Percentiles rank a stretch among this genome's conserved stretches.
phyloP scores from a whole-genome alignment of 139 green algal genomes.

The Diplosphaera chodatii region DNA sequence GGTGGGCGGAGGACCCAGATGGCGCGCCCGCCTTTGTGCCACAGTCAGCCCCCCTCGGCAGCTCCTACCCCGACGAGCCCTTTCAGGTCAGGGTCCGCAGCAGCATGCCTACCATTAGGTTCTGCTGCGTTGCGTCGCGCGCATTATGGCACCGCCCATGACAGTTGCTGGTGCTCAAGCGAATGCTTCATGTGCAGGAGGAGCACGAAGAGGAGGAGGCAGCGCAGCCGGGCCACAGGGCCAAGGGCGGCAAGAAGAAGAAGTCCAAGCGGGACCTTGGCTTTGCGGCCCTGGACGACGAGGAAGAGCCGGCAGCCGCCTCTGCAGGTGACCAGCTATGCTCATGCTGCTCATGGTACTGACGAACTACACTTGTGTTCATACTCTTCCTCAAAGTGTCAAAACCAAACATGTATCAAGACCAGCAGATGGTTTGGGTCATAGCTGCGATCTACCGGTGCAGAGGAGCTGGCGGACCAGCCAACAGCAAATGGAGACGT shows the following conservation, averaged over 20 bases:
- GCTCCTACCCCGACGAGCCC: constrained; percentile 29
- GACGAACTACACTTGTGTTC: too few relatives aligned
- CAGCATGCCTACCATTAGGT: too few relatives aligned
- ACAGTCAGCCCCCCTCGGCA: constrained; percentile 36
- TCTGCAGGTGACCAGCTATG: not conserved
- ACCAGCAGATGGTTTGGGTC: too few relatives aligned
- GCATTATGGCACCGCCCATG: too few relatives aligned
- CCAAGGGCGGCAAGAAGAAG: constrained; percentile 42
- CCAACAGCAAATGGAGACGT: not conserved
- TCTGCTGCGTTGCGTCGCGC: too few relatives aligned
- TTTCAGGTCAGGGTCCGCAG: constrained; percentile 36
- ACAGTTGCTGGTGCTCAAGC: too few relatives aligned
- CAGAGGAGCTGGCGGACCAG: too few relatives aligned
- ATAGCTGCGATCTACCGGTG: too few relatives aligned
- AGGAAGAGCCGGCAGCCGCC: not conserved
- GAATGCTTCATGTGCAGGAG: too few relatives aligned
- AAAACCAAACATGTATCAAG: too few relatives aligned
- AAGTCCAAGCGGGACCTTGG: constrained; percentile 13
- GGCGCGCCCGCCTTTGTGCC: constrained; percentile 35
- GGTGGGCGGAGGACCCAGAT: constrained; percentile 52
- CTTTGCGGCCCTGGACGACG: constrained; percentile 6
- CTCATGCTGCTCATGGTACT: too few relatives aligned
- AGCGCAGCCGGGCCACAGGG: constrained; percentile 15
- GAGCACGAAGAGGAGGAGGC: constrained; percentile 2
- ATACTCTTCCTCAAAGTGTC: too few relatives aligned